phyloP scores from a whole-genome alignment of 371 early-diverging fungal species.

The Apophysomyces elegans region DNA sequence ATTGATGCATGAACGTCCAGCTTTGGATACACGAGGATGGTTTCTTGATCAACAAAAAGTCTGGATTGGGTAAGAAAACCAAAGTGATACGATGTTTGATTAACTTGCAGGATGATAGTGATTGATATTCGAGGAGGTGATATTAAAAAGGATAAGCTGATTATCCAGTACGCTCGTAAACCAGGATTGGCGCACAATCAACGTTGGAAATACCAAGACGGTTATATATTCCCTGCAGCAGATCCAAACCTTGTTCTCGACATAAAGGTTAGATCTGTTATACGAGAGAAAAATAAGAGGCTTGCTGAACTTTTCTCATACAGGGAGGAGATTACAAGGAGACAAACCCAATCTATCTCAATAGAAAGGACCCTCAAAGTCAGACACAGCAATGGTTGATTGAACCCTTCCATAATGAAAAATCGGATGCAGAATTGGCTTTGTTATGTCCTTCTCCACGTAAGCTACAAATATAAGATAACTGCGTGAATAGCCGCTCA shows the following conservation, averaged over 20 bases:
- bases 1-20: slow-evolving; percentile 19
- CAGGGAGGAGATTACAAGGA: slow-evolving; percentile 50
- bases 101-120: slow-evolving; percentile 20
- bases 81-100: not conserved
- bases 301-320: not conserved
- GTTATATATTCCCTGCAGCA: slow-evolving; percentile 44
- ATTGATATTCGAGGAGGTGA: slow-evolving; percentile 54
- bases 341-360: slow-evolving; percentile 38
- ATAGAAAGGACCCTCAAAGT: slow-evolving; percentile 32
- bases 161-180: slow-evolving; percentile 56
- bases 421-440: slow-evolving; percentile 39
- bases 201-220: slow-evolving; percentile 52
- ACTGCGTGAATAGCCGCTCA: not conserved
- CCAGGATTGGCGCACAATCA: slow-evolving; percentile 55
- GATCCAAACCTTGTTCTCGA: slow-evolving; percentile 48
- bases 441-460: slow-evolving; percentile 47
- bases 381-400: slow-evolving; percentile 50
- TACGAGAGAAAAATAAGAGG: not conserved
- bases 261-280: slow-evolving; percentile 31
- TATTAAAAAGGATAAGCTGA: slow-evolving; percentile 42
- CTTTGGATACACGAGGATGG: slow-evolving; percentile 59
- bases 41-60: slow-evolving; percentile 55
- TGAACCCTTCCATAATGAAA: slow-evolving; percentile 48
- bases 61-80: slow-evolving; percentile 44
- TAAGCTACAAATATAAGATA: slow-evolving; percentile 13